Evolutionary conservation across 805 yeast species (phyloP).

Genomic region (Trichomonascus vanleenenianus): DNA sequence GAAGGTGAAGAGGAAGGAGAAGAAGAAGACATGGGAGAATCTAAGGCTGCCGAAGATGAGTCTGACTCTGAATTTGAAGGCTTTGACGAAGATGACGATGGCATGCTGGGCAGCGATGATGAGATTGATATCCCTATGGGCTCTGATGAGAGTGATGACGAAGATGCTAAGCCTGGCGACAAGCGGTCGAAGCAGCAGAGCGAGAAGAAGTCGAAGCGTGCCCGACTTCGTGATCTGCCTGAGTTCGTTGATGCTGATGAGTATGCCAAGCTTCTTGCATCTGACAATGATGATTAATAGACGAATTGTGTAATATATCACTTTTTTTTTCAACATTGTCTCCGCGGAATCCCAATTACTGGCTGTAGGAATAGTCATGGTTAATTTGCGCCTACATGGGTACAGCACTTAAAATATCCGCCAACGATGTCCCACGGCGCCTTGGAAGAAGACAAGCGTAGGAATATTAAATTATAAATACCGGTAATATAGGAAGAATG

Average conservation of each 20-base stretch:
- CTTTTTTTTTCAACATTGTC: no score
- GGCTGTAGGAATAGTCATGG: no score
- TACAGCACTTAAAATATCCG: no score
- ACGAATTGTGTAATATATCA: background rate
- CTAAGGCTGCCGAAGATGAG: constrained; percentile 29
- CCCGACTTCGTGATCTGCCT: constrained; percentile 62
- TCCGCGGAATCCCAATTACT: no score
- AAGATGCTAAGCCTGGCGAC: constrained; percentile 19
- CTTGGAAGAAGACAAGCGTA: no score
- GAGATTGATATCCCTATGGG: constrained; percentile 17
- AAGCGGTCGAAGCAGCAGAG: constrained; percentile 18
- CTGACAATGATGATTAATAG: constrained; percentile 41
- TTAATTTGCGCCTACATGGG: no score
- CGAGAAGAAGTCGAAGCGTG: constrained; percentile 38
- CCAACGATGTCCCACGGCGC: no score
- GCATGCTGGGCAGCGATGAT: constrained; percentile 33
- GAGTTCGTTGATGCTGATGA: constrained; percentile 85
- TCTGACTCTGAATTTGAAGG: constrained; percentile 19
- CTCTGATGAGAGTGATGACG: constrained; percentile 19
- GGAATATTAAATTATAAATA: no score
- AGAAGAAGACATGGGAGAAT: constrained; percentile 23
- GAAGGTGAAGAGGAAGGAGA: constrained; percentile 25
- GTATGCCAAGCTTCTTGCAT: constrained; percentile 64
- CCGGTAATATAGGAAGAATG: no score
- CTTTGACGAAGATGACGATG: constrained; percentile 26